Evolutionary conservation across 2,329 filamentous ascomycete genomes (phyloP), one percentile per base, ranked within the genome.

Genomic region (Colletotrichum cordylinicola): DNA sequence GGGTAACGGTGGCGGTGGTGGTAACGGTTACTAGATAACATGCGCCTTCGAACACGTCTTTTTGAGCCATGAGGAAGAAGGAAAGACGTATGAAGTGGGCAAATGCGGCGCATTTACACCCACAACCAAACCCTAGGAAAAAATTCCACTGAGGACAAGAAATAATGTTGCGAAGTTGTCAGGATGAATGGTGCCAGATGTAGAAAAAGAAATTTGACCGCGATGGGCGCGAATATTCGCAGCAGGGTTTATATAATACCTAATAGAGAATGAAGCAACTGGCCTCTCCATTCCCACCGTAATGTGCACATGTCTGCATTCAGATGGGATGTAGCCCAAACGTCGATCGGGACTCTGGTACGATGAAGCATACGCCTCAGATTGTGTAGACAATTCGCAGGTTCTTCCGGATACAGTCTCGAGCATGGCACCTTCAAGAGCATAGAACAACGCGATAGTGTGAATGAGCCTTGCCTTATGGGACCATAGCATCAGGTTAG

Each of bases 341-440:
- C 13, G 12, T 52, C 12, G 3, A 2, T 13, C 6, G 6, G 8
- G 2, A 7, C 1, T 33, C 7, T 0, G 13, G n/a, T 52, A 13
- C 2, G 1, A 6, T 52, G 43, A 52, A 52, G 43, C 10, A 21
- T 52, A 21, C 4, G 10, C 43, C 10, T 6, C 4, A 4, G n/a
- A 21, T 21, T 4, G 43, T 52, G 10, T 52, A 52, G 4, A 52
- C 4, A 21, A 0, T 2, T 52, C 10, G 10, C n/a, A 13, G 43
- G 43, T 52, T n/a, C 43, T 21, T 24, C 1, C 24, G 3, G 4
- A 5, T 27, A 52, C 43, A 0, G 12, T 21, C 6, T 52, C 10
- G 1, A 21, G 6, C n/a, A 52, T 21, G 43, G n/a, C 13, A 10
- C n/a, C 6, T 13, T 21, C 10, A 13, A 33, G 31, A 33, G 31